Evolutionary conservation across 2,329 filamentous ascomycete species (phyloP).

Genomic region (Apiospora marii): DNA sequence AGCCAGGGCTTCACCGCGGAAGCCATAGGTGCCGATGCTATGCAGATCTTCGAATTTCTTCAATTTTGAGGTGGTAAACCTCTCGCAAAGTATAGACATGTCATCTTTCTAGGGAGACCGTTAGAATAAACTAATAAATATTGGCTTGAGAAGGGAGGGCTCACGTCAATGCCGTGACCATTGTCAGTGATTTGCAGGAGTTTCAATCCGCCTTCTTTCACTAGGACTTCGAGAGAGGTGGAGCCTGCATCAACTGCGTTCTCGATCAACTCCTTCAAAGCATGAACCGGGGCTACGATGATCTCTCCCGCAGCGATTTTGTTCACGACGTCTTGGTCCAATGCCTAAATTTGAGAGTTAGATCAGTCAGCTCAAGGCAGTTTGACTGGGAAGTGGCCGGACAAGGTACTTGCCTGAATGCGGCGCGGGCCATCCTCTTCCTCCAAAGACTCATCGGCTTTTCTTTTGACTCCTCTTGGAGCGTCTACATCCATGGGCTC

Average conservation of each 20-base stretch:
- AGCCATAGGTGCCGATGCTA: conserved; percentile 95
- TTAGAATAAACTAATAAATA: not conserved
- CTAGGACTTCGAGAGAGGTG: conserved; percentile 86
- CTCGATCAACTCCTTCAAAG: conserved; percentile 94
- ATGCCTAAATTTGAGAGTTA: conserved; percentile 62
- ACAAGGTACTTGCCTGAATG: conserved; percentile 54
- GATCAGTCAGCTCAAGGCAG: not conserved
- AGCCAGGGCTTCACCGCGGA: conserved; percentile 92
- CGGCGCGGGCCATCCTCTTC: conserved; percentile 47
- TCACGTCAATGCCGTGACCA: conserved; percentile 90
- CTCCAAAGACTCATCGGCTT: conserved; percentile 49
- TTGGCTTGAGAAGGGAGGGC: conserved; percentile 38
- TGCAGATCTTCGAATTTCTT: conserved; percentile 91
- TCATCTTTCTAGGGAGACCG: conserved; percentile 77
- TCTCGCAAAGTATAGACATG: conserved; percentile 88
- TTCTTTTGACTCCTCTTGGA: conserved; percentile 57
- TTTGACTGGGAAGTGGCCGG: not conserved
- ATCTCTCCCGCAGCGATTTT: conserved; percentile 99
- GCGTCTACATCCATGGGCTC: conserved; percentile 55
- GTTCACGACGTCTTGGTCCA: conserved; percentile 94
- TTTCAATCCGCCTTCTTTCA: conserved; percentile 95
- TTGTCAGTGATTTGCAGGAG: conserved; percentile 97
- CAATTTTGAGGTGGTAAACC: conserved; percentile 96
- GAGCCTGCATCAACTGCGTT: conserved; percentile 98
- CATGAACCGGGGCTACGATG: conserved; percentile 95